Base-by-base conservation (phyloP, 257 asterid species). In the Linaria vulgaris region DNA sequence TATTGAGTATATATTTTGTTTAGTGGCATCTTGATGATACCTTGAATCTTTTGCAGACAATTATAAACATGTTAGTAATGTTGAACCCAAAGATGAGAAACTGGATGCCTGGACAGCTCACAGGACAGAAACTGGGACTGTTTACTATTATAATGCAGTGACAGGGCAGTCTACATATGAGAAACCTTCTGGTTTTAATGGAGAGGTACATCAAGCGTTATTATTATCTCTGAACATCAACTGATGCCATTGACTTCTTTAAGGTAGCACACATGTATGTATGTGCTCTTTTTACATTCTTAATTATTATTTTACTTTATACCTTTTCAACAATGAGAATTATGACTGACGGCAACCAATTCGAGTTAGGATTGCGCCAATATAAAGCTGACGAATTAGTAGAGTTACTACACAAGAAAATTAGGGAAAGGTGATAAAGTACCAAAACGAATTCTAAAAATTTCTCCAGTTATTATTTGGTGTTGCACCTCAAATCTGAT, bases 101-200 rank as follows among this genome's bases (percentile, higher is more conserved):
- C 54, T 63, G 59, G 88, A 85, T 65, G 80, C 87, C 72, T 92
- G 99, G 97, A 87, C 97, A 23, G 89, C 96, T 6, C 99, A 92
- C 80, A 79, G 90, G 88, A 73, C 95, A 19, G 96, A 85, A 77
- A 69, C 88, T 60, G 99, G 97, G 77, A 74, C 76, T 58, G 71
- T 83, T 20, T 92, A 92, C 84, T 89, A 92, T 69, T 92, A 92
- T 78, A 89, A 89, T 76, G 81, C 99, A 38, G 64, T 85, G 79
- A 82, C 97, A 0, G 83, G 96, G 77, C 86, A 83, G 76, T 92
- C 99, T 50, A 92, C 99, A n/a, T 92, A 92, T 73, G 91, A 82
- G 80, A 89, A 78, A 72, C 99, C 99, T 56, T 57, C 80, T 54
- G 83, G 78, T 44, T 89, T 92, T 78, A 84, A 69, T 66, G 94